Base-by-base conservation (phyloP, 805 yeast genomes). In the Blastobotrys robertii region DNA sequence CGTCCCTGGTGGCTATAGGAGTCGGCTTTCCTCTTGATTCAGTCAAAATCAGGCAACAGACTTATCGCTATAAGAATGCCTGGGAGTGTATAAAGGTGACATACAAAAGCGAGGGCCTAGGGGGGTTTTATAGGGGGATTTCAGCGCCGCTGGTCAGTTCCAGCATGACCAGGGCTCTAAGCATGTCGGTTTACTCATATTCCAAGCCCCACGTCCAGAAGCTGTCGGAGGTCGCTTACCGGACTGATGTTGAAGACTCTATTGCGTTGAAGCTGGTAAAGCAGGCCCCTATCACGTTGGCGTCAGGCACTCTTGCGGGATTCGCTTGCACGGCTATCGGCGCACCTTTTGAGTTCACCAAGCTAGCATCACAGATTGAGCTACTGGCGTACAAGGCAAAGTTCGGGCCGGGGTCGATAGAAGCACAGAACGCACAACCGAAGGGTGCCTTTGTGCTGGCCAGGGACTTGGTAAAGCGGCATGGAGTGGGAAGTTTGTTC, bases 21-120 rank as follows among this genome's bases (percentile, higher is more conserved):
- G 70, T 78, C n/a, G 94, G 92, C 13, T 85, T 79, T 54, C 95
- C 95, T 0, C 61, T 85, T 39, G 95, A 85, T 57, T 81, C 92
- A n/a, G 68, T 86, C 46, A 85, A 85, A 59, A 86, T 94, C 0
- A 67, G 95, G 46, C 79, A 83, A 78, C 95, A 85, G 58, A 81
- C 94, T 0, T 81, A 83, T 50, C 68, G 72, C 42, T 84, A 76
- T 62, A 64, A 65, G 11, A 70, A 74, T 40, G 70, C 79, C 22
- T 58, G 68, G 41, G 76, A 75, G 43, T 84, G 94, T 56, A 64
- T 81, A 13, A 54, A 55, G 30, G 63, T 69, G 37, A 79, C 94
- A 0, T 64, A 75, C 25, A 52, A 57, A 6, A 59, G 65, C 8
- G 95, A 83, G 54, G 95, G 95, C 0, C 32, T 78, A 4, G 48